Conservation (phyloP, 202 grass and related monocot species). For the Carex arenaria region DNA sequence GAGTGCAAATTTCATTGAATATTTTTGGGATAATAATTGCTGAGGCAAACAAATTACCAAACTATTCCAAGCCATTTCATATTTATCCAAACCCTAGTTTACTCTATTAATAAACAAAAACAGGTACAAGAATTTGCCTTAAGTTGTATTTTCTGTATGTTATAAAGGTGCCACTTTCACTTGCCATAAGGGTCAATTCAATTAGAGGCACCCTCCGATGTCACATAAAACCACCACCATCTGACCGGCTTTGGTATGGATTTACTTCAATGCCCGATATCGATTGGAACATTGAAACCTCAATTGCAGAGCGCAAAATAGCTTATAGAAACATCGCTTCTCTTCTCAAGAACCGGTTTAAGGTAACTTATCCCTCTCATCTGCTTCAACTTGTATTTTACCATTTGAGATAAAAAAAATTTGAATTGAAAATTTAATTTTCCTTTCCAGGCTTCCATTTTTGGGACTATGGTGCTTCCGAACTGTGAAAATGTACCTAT, state of each 20-base stretch:
- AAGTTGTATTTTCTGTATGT: slow-evolving; percentile 11
- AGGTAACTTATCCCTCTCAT: slow-evolving; percentile 40
- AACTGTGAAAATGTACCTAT: slow-evolving; percentile 78
- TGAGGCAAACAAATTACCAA: not conserved
- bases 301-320: slow-evolving; percentile 78
- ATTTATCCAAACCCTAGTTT: not conserved
- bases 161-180: slow-evolving; percentile 71
- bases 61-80: not conserved
- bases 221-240: slow-evolving; percentile 86
- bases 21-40: not conserved
- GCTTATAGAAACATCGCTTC: slow-evolving; percentile 60
- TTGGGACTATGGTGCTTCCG: slow-evolving; percentile 63
- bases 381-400: not conserved
- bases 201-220: slow-evolving; percentile 58
- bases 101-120: not conserved
- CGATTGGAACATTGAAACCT: slow-evolving; percentile 89
- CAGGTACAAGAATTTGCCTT: not conserved
- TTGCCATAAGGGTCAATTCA: slow-evolving; percentile 69
- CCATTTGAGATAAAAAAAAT: not conserved
- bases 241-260: slow-evolving; percentile 91
- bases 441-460: slow-evolving; percentile 52
- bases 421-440: slow-evolving; percentile 12
- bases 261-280: slow-evolving; percentile 87
- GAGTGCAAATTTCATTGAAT: not conserved
- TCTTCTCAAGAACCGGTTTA: slow-evolving; percentile 70